Percentiles rank a stretch among this genome's conserved stretches.
These are phyloP conservation scores for Russula compacta DNA, from an alignment of 768 basidiomycete genomes.

Conservation along the genomic window DNA sequence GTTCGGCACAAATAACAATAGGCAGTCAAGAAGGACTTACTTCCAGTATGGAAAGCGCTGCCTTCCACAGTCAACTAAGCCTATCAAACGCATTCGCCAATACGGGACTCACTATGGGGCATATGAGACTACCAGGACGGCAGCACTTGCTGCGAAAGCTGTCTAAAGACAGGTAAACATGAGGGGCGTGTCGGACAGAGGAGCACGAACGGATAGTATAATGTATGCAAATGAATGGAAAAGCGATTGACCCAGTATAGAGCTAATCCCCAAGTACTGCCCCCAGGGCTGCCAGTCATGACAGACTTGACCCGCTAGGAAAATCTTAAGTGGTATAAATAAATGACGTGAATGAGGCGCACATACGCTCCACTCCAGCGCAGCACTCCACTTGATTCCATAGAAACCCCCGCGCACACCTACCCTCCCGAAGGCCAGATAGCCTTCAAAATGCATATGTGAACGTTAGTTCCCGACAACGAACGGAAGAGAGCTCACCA, in stretches of 20 bases:
- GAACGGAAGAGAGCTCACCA: slow-evolving; percentile 37
- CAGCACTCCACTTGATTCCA: slow-evolving; percentile 68
- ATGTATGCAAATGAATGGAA: slow-evolving; percentile 61
- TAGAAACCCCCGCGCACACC: slow-evolving; percentile 59
- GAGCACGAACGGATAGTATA: slow-evolving; percentile 44
- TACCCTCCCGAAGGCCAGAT: slow-evolving; percentile 59
- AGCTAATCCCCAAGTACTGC: slow-evolving; percentile 42
- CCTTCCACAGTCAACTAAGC: not conserved
- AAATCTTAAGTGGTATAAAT: slow-evolving; percentile 5
- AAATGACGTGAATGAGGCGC: not conserved
- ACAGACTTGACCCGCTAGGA: slow-evolving; percentile 56
- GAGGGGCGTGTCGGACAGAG: not conserved
- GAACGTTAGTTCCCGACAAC: not conserved
- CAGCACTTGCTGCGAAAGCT: slow-evolving; percentile 53
- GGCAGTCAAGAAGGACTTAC: slow-evolving; percentile 33
- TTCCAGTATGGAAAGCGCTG: slow-evolving; percentile 75
- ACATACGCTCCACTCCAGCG: slow-evolving; percentile 49
- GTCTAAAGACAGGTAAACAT: slow-evolving; percentile 32
- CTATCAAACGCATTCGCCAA: not conserved
- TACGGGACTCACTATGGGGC: slow-evolving; percentile 53
- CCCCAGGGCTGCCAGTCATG: slow-evolving; percentile 63
- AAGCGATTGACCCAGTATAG: slow-evolving; percentile 51
- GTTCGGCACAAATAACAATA: not conserved
- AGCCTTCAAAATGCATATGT: slow-evolving; percentile 35
- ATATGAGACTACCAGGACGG: slow-evolving; percentile 52